A percentile compares a stretch with the other conserved stretches of the same genome.
Conservation (phyloP, 192 early-diverging fungal species). For the Mortierella alpina region DNA sequence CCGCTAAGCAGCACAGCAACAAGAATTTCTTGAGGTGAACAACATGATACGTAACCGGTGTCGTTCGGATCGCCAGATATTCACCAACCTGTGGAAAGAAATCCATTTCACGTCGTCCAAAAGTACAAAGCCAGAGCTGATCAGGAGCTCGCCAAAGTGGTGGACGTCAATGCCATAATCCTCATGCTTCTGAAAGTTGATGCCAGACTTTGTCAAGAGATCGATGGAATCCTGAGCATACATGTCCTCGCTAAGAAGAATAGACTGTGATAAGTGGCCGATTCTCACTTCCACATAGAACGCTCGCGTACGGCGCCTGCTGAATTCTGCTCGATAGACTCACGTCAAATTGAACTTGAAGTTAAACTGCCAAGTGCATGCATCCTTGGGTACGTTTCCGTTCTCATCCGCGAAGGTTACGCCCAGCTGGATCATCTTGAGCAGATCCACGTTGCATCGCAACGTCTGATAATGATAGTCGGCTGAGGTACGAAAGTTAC, state of each 20-base stretch:
- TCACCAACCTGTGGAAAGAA: slow-evolving; percentile 90
- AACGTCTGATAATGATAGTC: slow-evolving; percentile 99
- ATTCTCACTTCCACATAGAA: neutral
- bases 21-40: neutral
- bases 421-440: slow-evolving; percentile 99
- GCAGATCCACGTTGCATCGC: slow-evolving; percentile 96
- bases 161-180: slow-evolving; percentile 96
- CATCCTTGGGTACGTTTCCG: slow-evolving; percentile 86
- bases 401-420: slow-evolving; percentile 90
- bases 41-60: neutral
- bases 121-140: slow-evolving; percentile 95
- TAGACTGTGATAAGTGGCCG: neutral
- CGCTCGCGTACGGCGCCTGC: neutral
- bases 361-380: slow-evolving; percentile 99
- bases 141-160: slow-evolving; percentile 97
- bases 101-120: slow-evolving; percentile 97
- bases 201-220: slow-evolving; percentile 94
- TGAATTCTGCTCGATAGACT: slow-evolving; percentile 8
- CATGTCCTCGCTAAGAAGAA: slow-evolving; percentile 86
- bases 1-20: slow-evolving; percentile 64
- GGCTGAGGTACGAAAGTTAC: slow-evolving; percentile 92
- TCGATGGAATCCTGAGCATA: slow-evolving; percentile 99
- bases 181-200: slow-evolving; percentile 97
- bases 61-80: neutral
- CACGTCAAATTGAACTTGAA: slow-evolving; percentile 95